Conservation (phyloP, 2,329 filamentous ascomycete species). For the Aspergillus alliaceus region DNA sequence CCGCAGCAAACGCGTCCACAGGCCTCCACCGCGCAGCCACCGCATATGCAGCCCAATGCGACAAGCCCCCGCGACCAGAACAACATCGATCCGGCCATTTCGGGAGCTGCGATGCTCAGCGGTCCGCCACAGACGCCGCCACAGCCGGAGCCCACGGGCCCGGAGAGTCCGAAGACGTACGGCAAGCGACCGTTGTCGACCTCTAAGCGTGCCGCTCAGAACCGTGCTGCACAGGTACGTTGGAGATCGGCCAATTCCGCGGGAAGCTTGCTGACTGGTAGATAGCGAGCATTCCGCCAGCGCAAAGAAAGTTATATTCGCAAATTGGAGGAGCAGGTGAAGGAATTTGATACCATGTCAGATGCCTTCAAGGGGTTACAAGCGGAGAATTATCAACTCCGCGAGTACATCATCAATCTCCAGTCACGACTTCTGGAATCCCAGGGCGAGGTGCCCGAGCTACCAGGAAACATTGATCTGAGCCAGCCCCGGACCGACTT, state of each 20-base stretch:
- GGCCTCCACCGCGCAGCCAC: constrained; percentile 43
- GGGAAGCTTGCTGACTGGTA: constrained; percentile 15
- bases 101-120: constrained; percentile 52
- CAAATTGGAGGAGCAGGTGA: constrained; percentile 91
- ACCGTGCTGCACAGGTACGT: constrained; percentile 90
- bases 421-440: constrained; percentile 83
- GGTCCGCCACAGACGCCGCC: constrained; percentile 34
- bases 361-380: constrained; percentile 78
- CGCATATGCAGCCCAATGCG: constrained; percentile 39
- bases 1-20: constrained; percentile 41
- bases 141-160: constrained; percentile 26
- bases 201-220: constrained; percentile 94
- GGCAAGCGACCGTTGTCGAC: constrained; percentile 87
- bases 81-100: constrained; percentile 61
- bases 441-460: constrained; percentile 78
- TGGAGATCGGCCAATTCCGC: not conserved
- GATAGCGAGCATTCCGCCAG: constrained; percentile 89
- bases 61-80: constrained; percentile 50
- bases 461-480: constrained; percentile 77
- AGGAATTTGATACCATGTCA: constrained; percentile 74
- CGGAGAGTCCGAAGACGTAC: constrained; percentile 67
- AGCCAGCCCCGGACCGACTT: constrained; percentile 51
- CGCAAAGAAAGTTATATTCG: constrained; percentile 98
- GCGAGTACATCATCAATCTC: constrained; percentile 88
- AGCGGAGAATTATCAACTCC: constrained; percentile 82